phyloP scores from a whole-genome alignment of 495 filamentous ascomycete species.

The Aspergillus taichungensis region DNA sequence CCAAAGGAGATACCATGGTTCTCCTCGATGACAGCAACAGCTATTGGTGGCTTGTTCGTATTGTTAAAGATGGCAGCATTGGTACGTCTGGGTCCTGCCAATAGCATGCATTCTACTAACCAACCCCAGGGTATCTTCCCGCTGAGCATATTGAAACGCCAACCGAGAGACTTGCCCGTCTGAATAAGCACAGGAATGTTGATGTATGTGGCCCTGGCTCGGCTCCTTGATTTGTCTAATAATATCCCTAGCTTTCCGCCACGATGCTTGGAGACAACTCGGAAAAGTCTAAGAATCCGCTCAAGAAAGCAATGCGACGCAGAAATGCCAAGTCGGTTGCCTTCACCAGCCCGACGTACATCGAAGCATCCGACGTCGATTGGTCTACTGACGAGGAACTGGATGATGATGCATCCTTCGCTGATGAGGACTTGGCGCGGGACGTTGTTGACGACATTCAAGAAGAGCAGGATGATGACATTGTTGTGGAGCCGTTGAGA shows the following conservation, averaged over 20 bases:
- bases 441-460: slow-evolving; percentile 30
- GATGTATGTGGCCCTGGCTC: slow-evolving; percentile 54
- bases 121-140: slow-evolving; percentile 71
- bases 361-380: slow-evolving; percentile 84
- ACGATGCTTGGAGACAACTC: slow-evolving; percentile 89
- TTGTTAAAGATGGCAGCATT: slow-evolving; percentile 95
- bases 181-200: slow-evolving; percentile 98
- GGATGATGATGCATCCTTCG: slow-evolving; percentile 46
- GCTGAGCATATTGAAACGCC: slow-evolving; percentile 99
- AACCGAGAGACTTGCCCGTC: slow-evolving; percentile 80
- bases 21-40: slow-evolving; percentile 98
- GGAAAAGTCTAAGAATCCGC: slow-evolving; percentile 79
- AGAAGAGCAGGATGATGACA: slow-evolving; percentile 30
- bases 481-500: slow-evolving; percentile 39
- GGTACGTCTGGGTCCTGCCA: slow-evolving; percentile 44
- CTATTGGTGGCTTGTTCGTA: slow-evolving; percentile 98
- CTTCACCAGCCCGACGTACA: slow-evolving; percentile 78
- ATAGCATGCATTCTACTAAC: slow-evolving; percentile 12
- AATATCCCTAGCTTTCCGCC: slow-evolving; percentile 60
- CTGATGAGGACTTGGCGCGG: slow-evolving; percentile 44
- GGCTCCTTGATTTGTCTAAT: slow-evolving; percentile 8
- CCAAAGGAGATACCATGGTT: slow-evolving; percentile 99
- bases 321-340: slow-evolving; percentile 83
- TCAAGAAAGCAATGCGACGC: slow-evolving; percentile 83
- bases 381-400: slow-evolving; percentile 82